phyloP scores from a whole-genome alignment of 1,284 basidiomycete genomes.

The Melampsora larici-populina region DNA sequence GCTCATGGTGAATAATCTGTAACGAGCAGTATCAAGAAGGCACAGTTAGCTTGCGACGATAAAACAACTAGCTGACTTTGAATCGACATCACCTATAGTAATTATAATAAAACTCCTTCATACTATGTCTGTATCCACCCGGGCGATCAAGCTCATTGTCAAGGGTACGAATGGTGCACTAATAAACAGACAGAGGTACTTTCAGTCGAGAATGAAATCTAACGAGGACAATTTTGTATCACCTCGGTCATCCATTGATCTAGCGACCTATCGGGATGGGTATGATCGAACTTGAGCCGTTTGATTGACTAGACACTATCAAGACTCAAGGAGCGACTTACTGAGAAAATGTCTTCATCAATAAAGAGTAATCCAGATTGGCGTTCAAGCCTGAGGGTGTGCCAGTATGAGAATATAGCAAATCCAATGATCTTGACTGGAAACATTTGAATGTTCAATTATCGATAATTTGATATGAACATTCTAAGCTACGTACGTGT shows the following conservation, averaged over 20 bases:
- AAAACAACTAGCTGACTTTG: neutral
- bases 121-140: conserved; percentile 2
- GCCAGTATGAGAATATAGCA: conserved; percentile 78
- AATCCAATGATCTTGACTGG: conserved; percentile 79
- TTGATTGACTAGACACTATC: too few relatives aligned
- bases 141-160: neutral
- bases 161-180: neutral
- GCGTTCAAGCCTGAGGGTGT: conserved; percentile 76
- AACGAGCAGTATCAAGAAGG: neutral
- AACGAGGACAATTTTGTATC: neutral
- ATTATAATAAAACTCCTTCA: conserved; percentile 14
- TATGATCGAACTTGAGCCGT: too few relatives aligned
- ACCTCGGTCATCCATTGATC: conserved; percentile 21
- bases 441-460: neutral
- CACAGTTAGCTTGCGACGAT: neutral
- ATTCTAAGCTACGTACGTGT: conserved; percentile 41
- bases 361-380: conserved; percentile 74
- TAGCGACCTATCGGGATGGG: neutral
- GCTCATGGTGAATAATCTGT: conserved; percentile 67
- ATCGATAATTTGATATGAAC: neutral
- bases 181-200: neutral
- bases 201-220: neutral
- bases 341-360: conserved; percentile 16
- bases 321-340: neutral
- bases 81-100: neutral